Evolutionary conservation across 1,139 yeast genomes (phyloP).

Genomic region (Sugiyamaella pinicola): DNA sequence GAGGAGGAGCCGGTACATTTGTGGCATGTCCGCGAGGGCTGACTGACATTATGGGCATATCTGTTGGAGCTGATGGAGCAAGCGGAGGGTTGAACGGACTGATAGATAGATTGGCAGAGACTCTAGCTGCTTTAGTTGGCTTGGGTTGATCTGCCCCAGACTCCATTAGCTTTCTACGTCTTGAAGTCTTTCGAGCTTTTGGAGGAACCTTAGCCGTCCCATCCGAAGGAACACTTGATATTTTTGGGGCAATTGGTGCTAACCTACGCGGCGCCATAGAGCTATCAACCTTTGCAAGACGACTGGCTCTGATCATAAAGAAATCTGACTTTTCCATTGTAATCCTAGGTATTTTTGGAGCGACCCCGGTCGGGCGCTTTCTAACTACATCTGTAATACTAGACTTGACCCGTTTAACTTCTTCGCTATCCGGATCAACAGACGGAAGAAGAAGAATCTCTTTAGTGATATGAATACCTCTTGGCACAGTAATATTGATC

Average conservation of each 20-base stretch:
- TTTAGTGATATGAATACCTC: slow-evolving; percentile 24
- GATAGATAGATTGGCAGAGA: background rate
- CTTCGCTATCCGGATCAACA: slow-evolving; percentile 29
- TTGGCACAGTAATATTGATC: slow-evolving; percentile 29
- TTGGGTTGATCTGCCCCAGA: background rate
- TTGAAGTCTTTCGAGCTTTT: too few relatives aligned
- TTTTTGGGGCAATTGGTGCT: background rate
- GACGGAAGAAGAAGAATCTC: slow-evolving; percentile 30
- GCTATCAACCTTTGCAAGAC: slow-evolving; percentile 11
- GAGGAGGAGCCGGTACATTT: background rate
- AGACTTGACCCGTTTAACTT: slow-evolving; percentile 32
- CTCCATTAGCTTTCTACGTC: background rate
- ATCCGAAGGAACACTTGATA: too few relatives aligned
- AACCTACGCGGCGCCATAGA: background rate
- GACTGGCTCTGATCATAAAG: slow-evolving; percentile 9
- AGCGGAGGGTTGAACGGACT: background rate
- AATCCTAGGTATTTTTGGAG: background rate
- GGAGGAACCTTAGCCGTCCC: too few relatives aligned
- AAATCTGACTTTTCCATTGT: slow-evolving; percentile 22
- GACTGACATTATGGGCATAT: too few relatives aligned
- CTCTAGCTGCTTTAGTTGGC: background rate
- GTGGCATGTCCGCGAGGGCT: too few relatives aligned
- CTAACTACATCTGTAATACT: slow-evolving; percentile 20
- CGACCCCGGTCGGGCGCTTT: background rate
- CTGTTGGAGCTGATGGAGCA: background rate